Percentiles rank a stretch among this genome's conserved stretches.
Conservation (phyloP, 495 filamentous ascomycete species). For the Trichoderma virens region DNA sequence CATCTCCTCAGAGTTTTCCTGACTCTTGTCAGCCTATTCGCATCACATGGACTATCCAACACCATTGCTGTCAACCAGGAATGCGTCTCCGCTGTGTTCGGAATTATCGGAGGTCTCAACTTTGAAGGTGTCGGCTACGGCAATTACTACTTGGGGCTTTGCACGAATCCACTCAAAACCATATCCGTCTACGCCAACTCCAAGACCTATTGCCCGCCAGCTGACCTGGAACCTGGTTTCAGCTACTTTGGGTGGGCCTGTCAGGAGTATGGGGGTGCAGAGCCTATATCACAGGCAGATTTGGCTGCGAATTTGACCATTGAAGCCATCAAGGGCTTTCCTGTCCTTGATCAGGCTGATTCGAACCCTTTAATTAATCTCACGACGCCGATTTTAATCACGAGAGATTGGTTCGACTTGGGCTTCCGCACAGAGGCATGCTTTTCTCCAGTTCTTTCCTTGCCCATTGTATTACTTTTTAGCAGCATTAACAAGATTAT, state of each 20-base stretch:
- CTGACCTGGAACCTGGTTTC: constrained; percentile 24
- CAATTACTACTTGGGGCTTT: constrained; percentile 25
- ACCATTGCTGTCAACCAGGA: not conserved
- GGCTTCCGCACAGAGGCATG: constrained; percentile 32
- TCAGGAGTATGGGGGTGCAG: constrained; percentile 20
- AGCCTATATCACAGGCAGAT: constrained; percentile 25
- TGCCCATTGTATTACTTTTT: not conserved
- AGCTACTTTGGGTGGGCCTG: constrained; percentile 22
- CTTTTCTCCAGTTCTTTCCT: not conserved
- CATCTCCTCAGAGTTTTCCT: not conserved
- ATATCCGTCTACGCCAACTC: constrained; percentile 35
- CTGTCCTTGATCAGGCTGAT: constrained; percentile 26
- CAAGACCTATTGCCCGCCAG: constrained; percentile 27
- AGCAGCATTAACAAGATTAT: not conserved
- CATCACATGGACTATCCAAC: not conserved
- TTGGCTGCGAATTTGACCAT: constrained; percentile 32
- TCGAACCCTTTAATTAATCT: constrained; percentile 14
- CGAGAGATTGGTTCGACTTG: constrained; percentile 22
- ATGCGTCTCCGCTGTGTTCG: not conserved
- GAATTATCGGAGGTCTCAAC: constrained; percentile 21
- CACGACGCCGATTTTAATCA: constrained; percentile 25
- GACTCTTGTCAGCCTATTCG: not conserved
- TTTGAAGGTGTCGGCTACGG: constrained; percentile 24
- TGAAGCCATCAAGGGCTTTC: constrained; percentile 28
- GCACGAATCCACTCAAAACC: constrained; percentile 29